Conservation (phyloP, 179 eudicot genomes). For the Vitellaria paradoxa region DNA sequence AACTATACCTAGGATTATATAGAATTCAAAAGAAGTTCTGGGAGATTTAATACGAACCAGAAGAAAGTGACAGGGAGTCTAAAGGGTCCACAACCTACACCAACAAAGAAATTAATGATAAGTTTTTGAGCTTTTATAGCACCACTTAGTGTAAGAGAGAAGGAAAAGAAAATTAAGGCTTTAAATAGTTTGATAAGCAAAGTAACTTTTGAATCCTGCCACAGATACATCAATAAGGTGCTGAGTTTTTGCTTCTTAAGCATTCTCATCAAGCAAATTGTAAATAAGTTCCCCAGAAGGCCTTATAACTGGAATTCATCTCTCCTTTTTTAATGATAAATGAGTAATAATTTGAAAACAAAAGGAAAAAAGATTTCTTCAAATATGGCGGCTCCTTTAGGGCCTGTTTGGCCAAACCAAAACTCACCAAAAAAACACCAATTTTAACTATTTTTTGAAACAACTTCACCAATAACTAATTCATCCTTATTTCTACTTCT, state of each 20-base stretch:
- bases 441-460: too few species aligned
- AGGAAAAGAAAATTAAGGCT: neutral
- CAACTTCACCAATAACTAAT: conserved; percentile 8
- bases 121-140: neutral
- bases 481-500: neutral
- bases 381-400: neutral
- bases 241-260: neutral
- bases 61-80: conserved; percentile 25
- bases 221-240: neutral
- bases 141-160: neutral
- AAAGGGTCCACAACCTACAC: conserved; percentile 26
- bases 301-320: neutral
- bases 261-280: neutral
- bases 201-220: neutral
- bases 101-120: neutral
- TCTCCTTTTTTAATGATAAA: neutral
- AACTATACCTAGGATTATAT: neutral
- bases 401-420: too few species aligned
- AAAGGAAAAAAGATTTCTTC: neutral
- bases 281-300: neutral
- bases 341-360: too few species aligned
- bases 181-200: neutral
- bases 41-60: conserved; percentile 19
- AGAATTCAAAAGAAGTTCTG: neutral
- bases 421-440: too few species aligned